Percentiles rank a stretch among this genome's conserved stretches.
phyloP scores from a whole-genome alignment of 2,329 filamentous ascomycete species.

The Scedosporium minutisporum region DNA sequence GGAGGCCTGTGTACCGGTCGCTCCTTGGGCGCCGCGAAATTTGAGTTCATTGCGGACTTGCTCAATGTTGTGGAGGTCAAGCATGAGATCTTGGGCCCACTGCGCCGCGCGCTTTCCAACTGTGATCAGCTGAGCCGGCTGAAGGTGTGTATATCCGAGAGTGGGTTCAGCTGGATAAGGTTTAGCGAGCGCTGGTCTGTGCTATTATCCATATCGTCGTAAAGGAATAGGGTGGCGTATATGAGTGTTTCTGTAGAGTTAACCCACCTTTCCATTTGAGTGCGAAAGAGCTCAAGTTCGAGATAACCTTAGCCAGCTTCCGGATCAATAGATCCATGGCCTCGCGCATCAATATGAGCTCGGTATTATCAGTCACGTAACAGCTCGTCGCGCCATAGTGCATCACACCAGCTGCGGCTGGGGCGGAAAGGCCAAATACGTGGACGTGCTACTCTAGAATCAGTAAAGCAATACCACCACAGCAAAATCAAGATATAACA shows the following conservation, averaged over 20 bases:
- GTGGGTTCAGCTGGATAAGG: constrained; percentile 40
- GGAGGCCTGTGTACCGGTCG: constrained; percentile 64
- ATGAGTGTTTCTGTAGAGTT: background rate
- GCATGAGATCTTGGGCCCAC: constrained; percentile 55
- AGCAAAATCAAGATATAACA: too few species aligned
- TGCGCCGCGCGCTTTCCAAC: constrained; percentile 61
- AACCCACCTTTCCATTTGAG: constrained; percentile 53
- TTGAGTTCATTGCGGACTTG: constrained; percentile 55
- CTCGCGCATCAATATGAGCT: constrained; percentile 56
- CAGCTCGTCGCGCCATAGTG: constrained; percentile 59
- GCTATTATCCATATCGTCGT: background rate
- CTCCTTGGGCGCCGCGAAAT: constrained; percentile 51
- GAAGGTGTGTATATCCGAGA: constrained; percentile 67
- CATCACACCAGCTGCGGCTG: constrained; percentile 73
- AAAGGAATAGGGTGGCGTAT: background rate
- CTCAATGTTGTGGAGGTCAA: constrained; percentile 69
- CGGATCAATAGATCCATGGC: constrained; percentile 65
- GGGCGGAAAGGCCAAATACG: constrained; percentile 63
- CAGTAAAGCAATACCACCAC: too few species aligned
- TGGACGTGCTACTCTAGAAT: constrained; percentile 45
- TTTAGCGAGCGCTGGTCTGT: too few species aligned
- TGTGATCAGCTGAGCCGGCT: constrained; percentile 27
- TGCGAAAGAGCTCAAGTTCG: constrained; percentile 65
- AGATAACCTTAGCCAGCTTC: constrained; percentile 70
- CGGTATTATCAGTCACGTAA: constrained; percentile 65